Percentiles rank a stretch among this genome's conserved stretches.
phyloP scores from a whole-genome alignment of 768 basidiomycete genomes.

The Collybia mongolica region DNA sequence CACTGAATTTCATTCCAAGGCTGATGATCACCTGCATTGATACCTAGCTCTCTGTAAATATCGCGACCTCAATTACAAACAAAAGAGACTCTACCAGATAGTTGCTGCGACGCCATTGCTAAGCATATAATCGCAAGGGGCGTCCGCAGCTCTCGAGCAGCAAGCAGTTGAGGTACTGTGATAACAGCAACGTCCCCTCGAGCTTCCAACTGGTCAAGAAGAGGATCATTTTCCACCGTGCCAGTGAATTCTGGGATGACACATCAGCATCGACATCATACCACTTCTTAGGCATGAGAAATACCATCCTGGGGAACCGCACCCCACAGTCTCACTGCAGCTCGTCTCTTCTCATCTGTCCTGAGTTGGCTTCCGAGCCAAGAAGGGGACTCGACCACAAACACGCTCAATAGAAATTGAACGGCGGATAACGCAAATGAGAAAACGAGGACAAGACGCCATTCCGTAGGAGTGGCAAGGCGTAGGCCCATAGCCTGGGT shows the following conservation, averaged over 20 bases:
- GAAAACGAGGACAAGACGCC: slow-evolving; percentile 70
- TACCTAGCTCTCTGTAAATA: slow-evolving; percentile 41
- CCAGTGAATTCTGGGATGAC: slow-evolving; percentile 2
- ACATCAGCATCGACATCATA: background rate
- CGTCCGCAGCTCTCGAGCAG: slow-evolving; percentile 50
- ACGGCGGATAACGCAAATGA: slow-evolving; percentile 54
- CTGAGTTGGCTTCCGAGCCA: slow-evolving; percentile 57
- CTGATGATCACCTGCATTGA: slow-evolving; percentile 64
- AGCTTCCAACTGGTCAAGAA: slow-evolving; percentile 32
- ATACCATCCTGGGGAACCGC: slow-evolving; percentile 2
- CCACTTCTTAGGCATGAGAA: no score
- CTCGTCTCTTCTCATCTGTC: slow-evolving; percentile 46
- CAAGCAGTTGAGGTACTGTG: slow-evolving; percentile 52
- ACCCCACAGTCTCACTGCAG: slow-evolving; percentile 57
- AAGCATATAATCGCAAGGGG: slow-evolving; percentile 67
- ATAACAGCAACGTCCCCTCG: slow-evolving; percentile 28
- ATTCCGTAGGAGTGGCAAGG: slow-evolving; percentile 65
- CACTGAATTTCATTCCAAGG: background rate
- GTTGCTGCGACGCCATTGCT: slow-evolving; percentile 75
- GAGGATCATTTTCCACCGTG: slow-evolving; percentile 24
- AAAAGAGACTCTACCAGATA: slow-evolving; percentile 55
- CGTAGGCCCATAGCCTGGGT: slow-evolving; percentile 76
- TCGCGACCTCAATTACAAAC: background rate
- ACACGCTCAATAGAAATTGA: slow-evolving; percentile 54
- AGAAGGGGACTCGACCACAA: slow-evolving; percentile 69